Base-by-base conservation (phyloP, 176 grass and related monocot species). In the Sorghum bicolor region DNA sequence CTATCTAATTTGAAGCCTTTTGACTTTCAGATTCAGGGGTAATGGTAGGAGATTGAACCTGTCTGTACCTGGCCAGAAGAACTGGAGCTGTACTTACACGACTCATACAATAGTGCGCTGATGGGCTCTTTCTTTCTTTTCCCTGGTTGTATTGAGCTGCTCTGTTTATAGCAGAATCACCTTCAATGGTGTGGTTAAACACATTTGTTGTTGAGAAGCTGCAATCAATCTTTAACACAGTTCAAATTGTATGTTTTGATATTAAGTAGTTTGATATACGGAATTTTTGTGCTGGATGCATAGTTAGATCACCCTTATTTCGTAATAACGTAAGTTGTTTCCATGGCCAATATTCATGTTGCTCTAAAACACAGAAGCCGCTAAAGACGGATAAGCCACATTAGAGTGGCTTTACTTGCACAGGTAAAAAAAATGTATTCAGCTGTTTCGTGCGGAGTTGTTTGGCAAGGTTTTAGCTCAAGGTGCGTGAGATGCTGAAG, bases 21-120 rank as follows among this genome's bases (percentile, higher is more conserved):
- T 47, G 15, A 40, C 29, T 44, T 86, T 32, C 72, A 86, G 61
- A 65, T 81, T 70, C 53, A 70, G 22, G 28, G 28, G 26, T 17
- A 60, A 70, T 68, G 48, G 28, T 40, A 6, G 24, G 11, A 15
- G 41, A 29, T 37, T 8, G 40, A 43, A 76, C 15, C 13, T 75
- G 62, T 67, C 26, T 74, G 80, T 7, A 34, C 72, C 50, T 45
- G n/a, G 22, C 16, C 64, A 14, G 32, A 38, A 14, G 3, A 77
- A 77, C 52, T 60, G 55, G 8, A 66, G 41, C 44, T 82, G 48
- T 70, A 82, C 33, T 15, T 65, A 70, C 67, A 69, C 2, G 66
- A 68, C 9, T 67, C 68, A 44, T 44, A 71, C 38, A 28, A 8
- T 14, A 40, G 67, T 17, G 19, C 6, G 3, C 43, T 45, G 45